A percentile compares a stretch with the other conserved stretches of the same genome.
phyloP scores from a whole-genome alignment of 2,329 filamentous ascomycete species.

The Xylaria sp. region DNA sequence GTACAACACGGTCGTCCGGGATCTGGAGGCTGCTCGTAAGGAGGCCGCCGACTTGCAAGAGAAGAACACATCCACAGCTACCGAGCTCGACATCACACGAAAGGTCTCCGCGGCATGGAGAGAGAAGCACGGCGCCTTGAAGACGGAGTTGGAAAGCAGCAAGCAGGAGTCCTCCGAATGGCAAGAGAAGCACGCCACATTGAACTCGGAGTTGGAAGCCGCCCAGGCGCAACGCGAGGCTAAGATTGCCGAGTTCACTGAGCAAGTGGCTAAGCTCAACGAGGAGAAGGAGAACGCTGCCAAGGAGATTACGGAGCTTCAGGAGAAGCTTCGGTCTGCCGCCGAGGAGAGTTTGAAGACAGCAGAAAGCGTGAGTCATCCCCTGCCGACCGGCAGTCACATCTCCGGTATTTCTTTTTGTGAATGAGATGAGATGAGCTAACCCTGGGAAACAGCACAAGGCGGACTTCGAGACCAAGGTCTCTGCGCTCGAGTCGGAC shows the following conservation, averaged over 20 bases:
- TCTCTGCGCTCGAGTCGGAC: constrained; percentile 24
- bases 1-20: constrained; percentile 20
- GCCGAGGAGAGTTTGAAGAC: constrained; percentile 34
- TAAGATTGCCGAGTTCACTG: constrained; percentile 25
- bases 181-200: constrained; percentile 22
- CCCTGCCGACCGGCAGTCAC: neutral
- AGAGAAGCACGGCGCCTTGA: too few relatives aligned
- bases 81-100: too few relatives aligned
- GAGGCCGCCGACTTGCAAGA: constrained; percentile 22
- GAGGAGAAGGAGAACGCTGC: constrained; percentile 22
- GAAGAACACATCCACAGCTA: constrained; percentile 11
- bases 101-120: too few relatives aligned
- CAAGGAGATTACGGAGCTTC: constrained; percentile 8
- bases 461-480: constrained; percentile 24
- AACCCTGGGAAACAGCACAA: constrained; percentile 24
- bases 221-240: constrained; percentile 23
- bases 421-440: neutral
- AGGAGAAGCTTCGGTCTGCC: constrained; percentile 24
- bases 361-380: constrained; percentile 31
- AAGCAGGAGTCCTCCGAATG: constrained; percentile 11
- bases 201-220: constrained; percentile 27
- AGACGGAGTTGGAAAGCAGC: too few relatives aligned
- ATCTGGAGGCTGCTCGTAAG: constrained; percentile 30
- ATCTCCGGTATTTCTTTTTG: neutral
- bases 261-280: constrained; percentile 22